Conservation (phyloP, 805 yeast species). For the Metschnikowia peoriensis region DNA sequence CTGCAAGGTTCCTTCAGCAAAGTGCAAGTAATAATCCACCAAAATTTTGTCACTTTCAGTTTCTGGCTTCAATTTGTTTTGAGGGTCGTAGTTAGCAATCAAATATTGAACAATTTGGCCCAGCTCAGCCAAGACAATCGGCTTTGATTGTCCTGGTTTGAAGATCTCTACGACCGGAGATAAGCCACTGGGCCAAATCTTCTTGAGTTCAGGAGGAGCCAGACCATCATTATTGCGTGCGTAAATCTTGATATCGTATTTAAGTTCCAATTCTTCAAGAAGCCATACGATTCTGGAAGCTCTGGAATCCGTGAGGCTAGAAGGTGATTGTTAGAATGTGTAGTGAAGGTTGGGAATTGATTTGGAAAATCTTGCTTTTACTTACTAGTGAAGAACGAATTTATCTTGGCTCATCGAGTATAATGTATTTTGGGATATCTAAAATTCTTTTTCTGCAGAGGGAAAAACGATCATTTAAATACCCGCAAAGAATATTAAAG, state of each 20-base stretch:
- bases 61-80: conserved; percentile 36
- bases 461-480: too few relatives aligned
- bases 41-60: conserved; percentile 31
- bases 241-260: conserved; percentile 34
- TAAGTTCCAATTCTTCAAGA: conserved; percentile 33
- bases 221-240: conserved; percentile 23
- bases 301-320: conserved; percentile 35
- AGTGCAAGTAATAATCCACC: conserved; percentile 26
- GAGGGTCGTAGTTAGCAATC: conserved; percentile 48
- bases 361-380: too few relatives aligned
- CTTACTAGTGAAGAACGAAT: too few relatives aligned
- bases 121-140: conserved; percentile 51
- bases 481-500: too few relatives aligned
- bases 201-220: conserved; percentile 33
- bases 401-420: too few relatives aligned
- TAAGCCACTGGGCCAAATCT: conserved; percentile 38
- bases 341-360: too few relatives aligned
- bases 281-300: conserved; percentile 39
- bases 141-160: conserved; percentile 10
- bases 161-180: conserved; percentile 27
- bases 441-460: too few relatives aligned
- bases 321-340: conserved; percentile 2
- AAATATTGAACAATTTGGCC: conserved; percentile 58
- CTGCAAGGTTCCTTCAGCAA: conserved; percentile 27
- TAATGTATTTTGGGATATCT: too few relatives aligned